Conservation (phyloP, 768 basidiomycete genomes). For the Macrolepiota albuminosa region DNA sequence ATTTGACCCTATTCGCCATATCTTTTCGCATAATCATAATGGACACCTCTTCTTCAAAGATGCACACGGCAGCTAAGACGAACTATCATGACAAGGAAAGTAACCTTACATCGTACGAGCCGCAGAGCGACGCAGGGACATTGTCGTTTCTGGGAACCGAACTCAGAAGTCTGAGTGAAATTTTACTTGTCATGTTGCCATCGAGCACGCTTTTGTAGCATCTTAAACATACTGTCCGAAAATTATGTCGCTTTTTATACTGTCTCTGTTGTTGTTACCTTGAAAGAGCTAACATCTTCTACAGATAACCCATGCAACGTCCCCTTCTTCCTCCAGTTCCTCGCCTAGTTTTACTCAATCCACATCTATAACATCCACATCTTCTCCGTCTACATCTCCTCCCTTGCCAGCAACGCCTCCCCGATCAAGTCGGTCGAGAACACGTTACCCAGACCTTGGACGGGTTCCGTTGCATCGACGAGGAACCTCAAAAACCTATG, state of each 20-base stretch:
- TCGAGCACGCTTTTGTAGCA: not conserved
- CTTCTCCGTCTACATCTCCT: slow-evolving; percentile 36
- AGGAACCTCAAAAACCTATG: slow-evolving; percentile 78
- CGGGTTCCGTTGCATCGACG: slow-evolving; percentile 73
- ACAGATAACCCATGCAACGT: slow-evolving; percentile 24
- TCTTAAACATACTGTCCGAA: not conserved
- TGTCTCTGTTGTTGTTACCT: not conserved
- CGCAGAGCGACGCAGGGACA: not conserved
- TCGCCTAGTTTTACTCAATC: slow-evolving; percentile 38
- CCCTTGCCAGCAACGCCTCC: slow-evolving; percentile 39
- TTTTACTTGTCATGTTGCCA: not conserved
- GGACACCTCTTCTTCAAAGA: not conserved
- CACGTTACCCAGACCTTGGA: slow-evolving; percentile 58
- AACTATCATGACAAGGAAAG: slow-evolving; percentile 1
- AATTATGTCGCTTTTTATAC: not conserved
- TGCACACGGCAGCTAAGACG: not conserved
- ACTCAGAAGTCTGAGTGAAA: not conserved
- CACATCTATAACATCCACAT: slow-evolving; percentile 28
- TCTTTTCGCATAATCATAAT: not conserved
- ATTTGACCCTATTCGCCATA: not conserved
- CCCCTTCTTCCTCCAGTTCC: slow-evolving; percentile 30
- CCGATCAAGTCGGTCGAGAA: slow-evolving; percentile 32
- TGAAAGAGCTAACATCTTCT: not conserved
- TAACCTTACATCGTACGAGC: not conserved
- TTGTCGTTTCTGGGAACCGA: not conserved